Conservation (phyloP, 2,329 filamentous ascomycete genomes). For the Cordyceps tenuipes region DNA sequence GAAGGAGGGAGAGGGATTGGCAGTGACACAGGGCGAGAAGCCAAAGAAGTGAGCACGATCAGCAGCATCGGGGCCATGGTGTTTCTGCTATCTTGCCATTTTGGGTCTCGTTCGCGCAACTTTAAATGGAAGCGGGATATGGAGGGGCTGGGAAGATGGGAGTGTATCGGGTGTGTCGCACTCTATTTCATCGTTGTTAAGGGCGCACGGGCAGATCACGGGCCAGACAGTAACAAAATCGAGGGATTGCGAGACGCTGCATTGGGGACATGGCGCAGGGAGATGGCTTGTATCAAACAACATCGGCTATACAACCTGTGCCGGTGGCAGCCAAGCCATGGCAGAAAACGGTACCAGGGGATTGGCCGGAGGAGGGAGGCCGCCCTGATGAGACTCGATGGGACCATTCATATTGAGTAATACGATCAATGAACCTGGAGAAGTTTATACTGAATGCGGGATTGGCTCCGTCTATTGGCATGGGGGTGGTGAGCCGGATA, state of each 20-base stretch:
- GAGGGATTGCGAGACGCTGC: not conserved
- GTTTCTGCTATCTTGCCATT: not conserved
- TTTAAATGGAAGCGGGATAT: slow-evolving; percentile 2
- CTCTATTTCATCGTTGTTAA: slow-evolving; percentile 6
- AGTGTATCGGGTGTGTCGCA: slow-evolving; percentile 7
- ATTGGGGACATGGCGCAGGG: not conserved
- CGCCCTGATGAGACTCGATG: not conserved
- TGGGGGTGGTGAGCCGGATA: not conserved
- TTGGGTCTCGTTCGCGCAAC: slow-evolving; percentile 3
- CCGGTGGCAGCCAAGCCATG: not conserved
- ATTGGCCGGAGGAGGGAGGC: not conserved
- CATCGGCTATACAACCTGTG: not conserved
- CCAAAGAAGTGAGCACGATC: not conserved
- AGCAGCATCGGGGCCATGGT: slow-evolving; percentile 1
- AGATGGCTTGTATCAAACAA: slow-evolving; percentile 2
- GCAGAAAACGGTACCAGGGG: not conserved
- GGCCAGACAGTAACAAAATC: not conserved
- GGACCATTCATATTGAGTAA: slow-evolving; percentile 5
- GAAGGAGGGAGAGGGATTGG: slow-evolving; percentile 3
- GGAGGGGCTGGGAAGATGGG: not conserved
- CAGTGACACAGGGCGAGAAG: not conserved
- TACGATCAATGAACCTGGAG: not conserved
- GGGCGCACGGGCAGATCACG: not conserved
- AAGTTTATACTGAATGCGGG: not conserved
- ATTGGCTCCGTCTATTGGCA: not conserved